These are phyloP conservation scores for Mayamaea pseudoterrestris DNA, from an alignment of 108 stramenopile species.

Conservation along the genomic window DNA sequence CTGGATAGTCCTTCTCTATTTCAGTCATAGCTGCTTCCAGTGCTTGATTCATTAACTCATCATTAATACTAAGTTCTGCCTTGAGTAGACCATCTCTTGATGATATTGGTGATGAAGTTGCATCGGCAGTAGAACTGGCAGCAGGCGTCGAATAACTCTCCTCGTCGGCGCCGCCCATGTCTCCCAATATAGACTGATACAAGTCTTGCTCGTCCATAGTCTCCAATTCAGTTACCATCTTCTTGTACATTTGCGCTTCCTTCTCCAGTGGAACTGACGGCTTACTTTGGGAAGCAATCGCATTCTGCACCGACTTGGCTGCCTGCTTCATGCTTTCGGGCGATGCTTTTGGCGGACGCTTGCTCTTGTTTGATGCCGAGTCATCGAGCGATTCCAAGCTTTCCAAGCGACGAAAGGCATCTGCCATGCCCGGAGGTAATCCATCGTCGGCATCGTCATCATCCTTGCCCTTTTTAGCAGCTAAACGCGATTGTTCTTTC, in stretches of 20 bases:
- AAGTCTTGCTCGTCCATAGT: constrained; percentile 11
- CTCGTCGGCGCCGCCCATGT: constrained; percentile 10
- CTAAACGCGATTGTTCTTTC: neutral
- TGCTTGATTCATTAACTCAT: constrained; percentile 38
- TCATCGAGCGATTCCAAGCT: constrained; percentile 20
- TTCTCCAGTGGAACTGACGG: constrained; percentile 10
- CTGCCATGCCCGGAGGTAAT: constrained; percentile 23
- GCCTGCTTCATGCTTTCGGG: constrained; percentile 1
- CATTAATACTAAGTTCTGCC: constrained; percentile 8
- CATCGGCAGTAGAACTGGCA: neutral
- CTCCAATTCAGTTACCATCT: constrained; percentile 30
- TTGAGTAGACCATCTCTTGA: neutral
- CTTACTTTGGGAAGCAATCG: constrained; percentile 1
- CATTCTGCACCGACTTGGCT: constrained; percentile 4
- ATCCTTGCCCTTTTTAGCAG: constrained; percentile 7
- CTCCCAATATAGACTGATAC: constrained; percentile 21
- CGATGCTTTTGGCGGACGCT: neutral
- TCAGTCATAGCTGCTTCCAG: constrained; percentile 31
- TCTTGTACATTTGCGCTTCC: constrained; percentile 29
- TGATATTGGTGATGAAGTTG: neutral
- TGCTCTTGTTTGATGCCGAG: neutral
- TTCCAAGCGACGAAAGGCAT: constrained; percentile 33
- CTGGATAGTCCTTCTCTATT: constrained; percentile 12
- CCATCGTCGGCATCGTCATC: constrained; percentile 1
- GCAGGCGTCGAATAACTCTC: neutral